A percentile compares a stretch with the other conserved stretches of the same genome.
Conservation (phyloP, 345 rosid species). For the Pelargonium nanum region DNA sequence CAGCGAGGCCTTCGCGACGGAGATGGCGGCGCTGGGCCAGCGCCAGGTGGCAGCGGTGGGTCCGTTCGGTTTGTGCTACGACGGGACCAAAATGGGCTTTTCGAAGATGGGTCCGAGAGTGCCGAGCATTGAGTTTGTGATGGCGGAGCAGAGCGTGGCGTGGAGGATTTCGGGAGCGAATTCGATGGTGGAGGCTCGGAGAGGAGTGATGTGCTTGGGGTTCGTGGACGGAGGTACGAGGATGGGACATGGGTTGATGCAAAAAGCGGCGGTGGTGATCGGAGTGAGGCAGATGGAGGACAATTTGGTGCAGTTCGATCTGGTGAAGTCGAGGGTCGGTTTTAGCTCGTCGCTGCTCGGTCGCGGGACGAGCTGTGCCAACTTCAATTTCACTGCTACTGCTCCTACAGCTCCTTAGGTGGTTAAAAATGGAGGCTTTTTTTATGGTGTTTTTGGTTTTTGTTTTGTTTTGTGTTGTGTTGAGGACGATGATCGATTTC, state of each 20-base stretch:
- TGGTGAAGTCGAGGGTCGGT: conserved; percentile 21
- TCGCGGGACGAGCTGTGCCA: conserved; percentile 21
- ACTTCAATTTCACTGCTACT: conserved; percentile 5
- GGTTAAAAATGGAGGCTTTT: no score
- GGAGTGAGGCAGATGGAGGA: conserved; percentile 32
- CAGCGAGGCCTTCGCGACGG: conserved; percentile 15
- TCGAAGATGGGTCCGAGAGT: conserved; percentile 15
- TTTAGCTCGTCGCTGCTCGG: conserved; percentile 28
- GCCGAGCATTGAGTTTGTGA: conserved; percentile 22
- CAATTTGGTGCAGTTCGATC: conserved; percentile 30
- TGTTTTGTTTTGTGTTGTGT: no score
- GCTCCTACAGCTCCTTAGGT: no score
- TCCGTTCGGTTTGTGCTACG: conserved; percentile 17
- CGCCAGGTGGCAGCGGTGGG: conserved; percentile 3
- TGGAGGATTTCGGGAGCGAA: conserved; percentile 34
- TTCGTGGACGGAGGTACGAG: conserved; percentile 35
- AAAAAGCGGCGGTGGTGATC: conserved; percentile 21
- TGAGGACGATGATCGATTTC: no score
- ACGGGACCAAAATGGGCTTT: background rate
- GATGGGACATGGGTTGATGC: no score
- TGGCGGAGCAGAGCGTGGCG: conserved; percentile 9
- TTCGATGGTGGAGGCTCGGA: conserved; percentile 24
- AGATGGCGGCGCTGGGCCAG: background rate
- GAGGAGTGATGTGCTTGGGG: conserved; percentile 17
- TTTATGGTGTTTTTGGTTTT: no score